Base-by-base conservation (phyloP, 1,284 basidiomycete species). In the Sphagnurus paluster region DNA sequence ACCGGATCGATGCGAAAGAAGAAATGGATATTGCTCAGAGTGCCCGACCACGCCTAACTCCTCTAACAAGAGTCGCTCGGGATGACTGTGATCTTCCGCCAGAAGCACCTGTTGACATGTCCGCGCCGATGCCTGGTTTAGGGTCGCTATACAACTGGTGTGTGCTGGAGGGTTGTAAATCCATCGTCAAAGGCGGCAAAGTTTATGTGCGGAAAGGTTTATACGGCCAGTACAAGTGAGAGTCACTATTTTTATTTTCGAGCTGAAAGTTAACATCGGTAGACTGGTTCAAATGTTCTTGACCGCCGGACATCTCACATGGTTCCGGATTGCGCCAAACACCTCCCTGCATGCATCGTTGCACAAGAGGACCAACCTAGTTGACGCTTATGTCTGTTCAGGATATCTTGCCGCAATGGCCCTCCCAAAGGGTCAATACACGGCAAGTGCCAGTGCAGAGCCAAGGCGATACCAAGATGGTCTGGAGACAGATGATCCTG, bases 101-200 rank as follows among this genome's bases (percentile, higher is more conserved):
- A 13, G 78, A 80, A 53, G 63, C 72, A 4, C 75, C 77, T 2
- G 65, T 70, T 1, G 75, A 82, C 56, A 67, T 72, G 16, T 76
- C 78, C 20, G 67, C 70, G 5, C 69, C 77, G 7, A 66, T 82
- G 28, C 76, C 81, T 2, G 77, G 80, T 20, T 64, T 90, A 40
- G 72, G 76, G 43, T 70, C 74, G 6, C 65, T 90, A 41, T 92
- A 87, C 71, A 86, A 85, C 56, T 91, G 89, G 91, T 94, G 90
- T 61, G 71, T 82, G 4, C 60, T 93, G 50, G 78, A 86, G 32
- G 80, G 79, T 5, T 94, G 92, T 57, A 77, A 80, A 48, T 75
- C 87, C 6, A 82, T 93, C 43, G 63, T 83, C 28, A 83, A 81
- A 57, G 75, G 77, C 5, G 91, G 91, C 0, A 80, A 80, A 41